Evolutionary conservation across 768 basidiomycete genomes (phyloP), one percentile per base, ranked within the genome.

Genomic region (Cubamyces sp.): DNA sequence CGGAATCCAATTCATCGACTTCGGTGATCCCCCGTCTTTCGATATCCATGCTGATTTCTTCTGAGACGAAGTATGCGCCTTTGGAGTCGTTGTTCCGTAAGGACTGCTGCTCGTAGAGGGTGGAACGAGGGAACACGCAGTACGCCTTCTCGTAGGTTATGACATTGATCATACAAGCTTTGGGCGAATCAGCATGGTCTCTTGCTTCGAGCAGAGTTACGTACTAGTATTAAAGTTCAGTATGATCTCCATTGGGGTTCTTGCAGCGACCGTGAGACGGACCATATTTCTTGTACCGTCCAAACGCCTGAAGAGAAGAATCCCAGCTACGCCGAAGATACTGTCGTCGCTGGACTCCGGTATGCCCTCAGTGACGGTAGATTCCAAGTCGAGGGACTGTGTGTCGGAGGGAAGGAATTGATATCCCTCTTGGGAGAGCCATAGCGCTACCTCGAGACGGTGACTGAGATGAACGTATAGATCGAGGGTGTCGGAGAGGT

Each of bases 211-310:
- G n/a, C n/a, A n/a, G n/a, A n/a, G n/a, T n/a, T n/a, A n/a, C n/a
- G 3, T 28, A 83, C 82, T 81, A 1, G 78, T 79, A 57, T 83
- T 82, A 50, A 82, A 82, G 3, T 64, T 62, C 2, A 83, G 58
- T n/a, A 84, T 77, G 7, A 70, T 57, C 26, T 76, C 73, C 55
- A 80, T 67, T 0, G 79, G 73, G 9, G 68, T 68, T 49, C 65
- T 14, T 42, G 54, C 4, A 19, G 78, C 63, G 30, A 74, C 71
- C 21, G 83, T 76, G 34, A 83, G 62, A 60, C 82, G 81, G 0
- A 83, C 66, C 46, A 72, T 78, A 1, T 9, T 2, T n/a, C 5
- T 11, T 23, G 23, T 11, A 5, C 57, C 42, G 3, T 40, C 21
- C 5, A 43, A n/a, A 1, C 40, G 58, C 7, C 57, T 46, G 54